Evolutionary conservation across 208 protist genomes (phyloP), one percentile per base, ranked within the genome.

Genomic region (Trypanosoma brucei): DNA sequence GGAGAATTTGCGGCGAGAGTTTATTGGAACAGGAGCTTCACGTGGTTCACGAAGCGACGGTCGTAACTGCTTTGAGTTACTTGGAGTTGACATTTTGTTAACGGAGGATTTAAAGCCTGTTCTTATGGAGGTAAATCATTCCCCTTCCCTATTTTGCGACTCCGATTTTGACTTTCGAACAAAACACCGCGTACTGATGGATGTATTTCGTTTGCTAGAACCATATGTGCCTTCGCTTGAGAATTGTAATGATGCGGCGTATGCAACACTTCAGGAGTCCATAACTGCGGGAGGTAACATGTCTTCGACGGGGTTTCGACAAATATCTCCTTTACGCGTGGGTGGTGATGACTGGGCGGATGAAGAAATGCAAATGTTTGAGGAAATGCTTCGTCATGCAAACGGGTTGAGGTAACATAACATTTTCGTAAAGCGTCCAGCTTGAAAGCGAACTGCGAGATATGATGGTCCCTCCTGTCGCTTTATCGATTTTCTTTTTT

Each of bases 41-140:
- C 74, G 75, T 6, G 76, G 74, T 13, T 61, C 71, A 8, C 76
- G 76, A 13, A 77, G 69, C n/a, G 81, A 89, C 59, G 73, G 74
- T 22, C 64, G 62, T 22, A 75, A 73, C 46, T 94, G 88, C 70
- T 96, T 96, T 62, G 91, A 96, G 65, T 70, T 96, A n/a, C 78
- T 96, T 9, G 91, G 91, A 35, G 94, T 96, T 63, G 91, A 96
- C 46, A 62, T 96, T 14, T 70, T 96, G 78, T 71, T 96, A 45
- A 72, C 70, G 2, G 78, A 65, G 30, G 58, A 37, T 0, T 60
- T 92, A 34, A 54, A 81, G 22, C 87, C 88, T 3, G 79, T 89
- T 22, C 60, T 97, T 52, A 83, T 95, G 79, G 92, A 97, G 65
- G 87, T 95, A 30, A 97, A 97, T 69, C 92, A 95, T 75, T 93